Evolutionary conservation across 768 basidiomycete genomes (phyloP), one percentile per base, ranked within the genome.

Genomic region (Leccinum subgranulosum): DNA sequence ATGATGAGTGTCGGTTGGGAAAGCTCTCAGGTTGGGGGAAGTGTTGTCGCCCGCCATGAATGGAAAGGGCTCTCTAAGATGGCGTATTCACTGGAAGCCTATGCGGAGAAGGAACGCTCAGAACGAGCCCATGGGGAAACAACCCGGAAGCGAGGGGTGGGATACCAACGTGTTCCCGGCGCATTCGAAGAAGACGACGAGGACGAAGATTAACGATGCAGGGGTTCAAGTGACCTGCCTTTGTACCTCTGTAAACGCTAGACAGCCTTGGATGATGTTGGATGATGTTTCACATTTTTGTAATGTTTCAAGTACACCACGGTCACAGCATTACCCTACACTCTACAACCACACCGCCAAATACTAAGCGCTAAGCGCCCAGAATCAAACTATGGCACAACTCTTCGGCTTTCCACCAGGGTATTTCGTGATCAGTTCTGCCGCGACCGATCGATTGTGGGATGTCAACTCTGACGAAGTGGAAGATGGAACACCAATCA

Each of bases 1-100:
- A 69, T 99, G 49, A 89, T 99, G 86, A 94, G 90, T 60, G 92
- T 90, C 6, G 94, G 85, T 3, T 98, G 97, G 96, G 86, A 88
- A 45, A 79, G 76, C 39, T 76, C 76, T 28, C 74, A 78, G 6
- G 56, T 58, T 31, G 81, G 80, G 19, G 85, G 87, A 12, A 94
- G 92, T 36, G 80, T 85, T 45, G 83, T 99, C 23, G 96, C 95
- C 6, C 81, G 90, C 63, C 97, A 99, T 64, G 92, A 98, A 74
- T 99, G 94, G 92, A 97, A 95, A 73, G 94, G 95, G 6, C 75
- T 95, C 54, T 81, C 82, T 1, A 95, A 93, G 73, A 82, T 84
- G 75, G 71, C 73, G 0, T 78, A 83, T 39, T 74, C 74, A 6
- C 67, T 97, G 49, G 87, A 93, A 65, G 92, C 94, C 66, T 88